These are phyloP conservation scores for Clonostachys sp. DNA, from an alignment of 2,329 filamentous ascomycete species.

Conservation along the genomic window DNA sequence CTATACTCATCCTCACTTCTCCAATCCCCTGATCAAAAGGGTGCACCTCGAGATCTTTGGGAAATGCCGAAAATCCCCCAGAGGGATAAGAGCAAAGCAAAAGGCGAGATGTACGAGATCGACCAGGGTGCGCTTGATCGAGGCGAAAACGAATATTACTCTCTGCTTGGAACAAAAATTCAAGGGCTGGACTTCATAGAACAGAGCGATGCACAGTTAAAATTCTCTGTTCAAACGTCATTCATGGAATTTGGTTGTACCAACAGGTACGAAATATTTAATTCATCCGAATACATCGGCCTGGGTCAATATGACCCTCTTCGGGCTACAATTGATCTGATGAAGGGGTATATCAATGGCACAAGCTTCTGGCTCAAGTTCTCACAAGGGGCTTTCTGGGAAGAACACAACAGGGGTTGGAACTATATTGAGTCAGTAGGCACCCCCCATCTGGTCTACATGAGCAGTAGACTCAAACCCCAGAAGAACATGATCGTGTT, in stretches of 20 bases:
- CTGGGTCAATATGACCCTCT: too few species aligned
- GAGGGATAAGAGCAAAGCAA: neutral
- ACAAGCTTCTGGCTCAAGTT: too few species aligned
- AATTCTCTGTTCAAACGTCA: neutral
- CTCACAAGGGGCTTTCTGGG: too few species aligned
- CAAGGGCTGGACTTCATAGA: neutral
- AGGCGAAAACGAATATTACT: neutral
- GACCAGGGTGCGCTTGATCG: neutral
- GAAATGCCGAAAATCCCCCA: neutral
- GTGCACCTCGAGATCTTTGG: neutral
- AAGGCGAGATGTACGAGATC: neutral
- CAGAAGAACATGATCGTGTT: too few species aligned
- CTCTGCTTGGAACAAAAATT: neutral
- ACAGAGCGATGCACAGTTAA: neutral
- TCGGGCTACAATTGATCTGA: too few species aligned
- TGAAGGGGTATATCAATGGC: too few species aligned
- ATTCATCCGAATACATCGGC: too few species aligned
- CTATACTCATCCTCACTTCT: neutral
- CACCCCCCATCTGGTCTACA: too few species aligned
- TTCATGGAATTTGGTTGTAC: neutral
- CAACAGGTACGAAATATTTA: neutral
- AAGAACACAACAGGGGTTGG: too few species aligned
- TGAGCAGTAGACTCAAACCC: too few species aligned
- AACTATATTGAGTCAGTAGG: too few species aligned
- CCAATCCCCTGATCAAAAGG: neutral